Evolutionary conservation across 495 filamentous ascomycete species (phyloP), one percentile per base, ranked within the genome.

Genomic region (Oidiodendron maius): DNA sequence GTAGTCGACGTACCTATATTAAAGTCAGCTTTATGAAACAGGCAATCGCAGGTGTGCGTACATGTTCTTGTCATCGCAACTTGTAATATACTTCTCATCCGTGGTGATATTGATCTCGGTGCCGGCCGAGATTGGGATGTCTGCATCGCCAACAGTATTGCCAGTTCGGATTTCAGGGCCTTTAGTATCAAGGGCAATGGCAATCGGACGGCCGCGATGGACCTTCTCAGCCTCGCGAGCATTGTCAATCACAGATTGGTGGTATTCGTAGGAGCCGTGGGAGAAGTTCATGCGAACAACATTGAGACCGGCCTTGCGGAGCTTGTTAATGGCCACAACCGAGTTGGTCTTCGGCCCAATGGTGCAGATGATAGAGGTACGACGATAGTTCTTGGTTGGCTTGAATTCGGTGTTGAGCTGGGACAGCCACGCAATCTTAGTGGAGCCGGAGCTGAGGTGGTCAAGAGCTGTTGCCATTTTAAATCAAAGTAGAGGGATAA

Each of bases 211-310:
- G 46, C 94, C 94, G 26, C 74, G 59, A 66, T 86, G 73, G 40
- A 64, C 55, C 56, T 73, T 78, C 68, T 94, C 91, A 57, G 93
- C 91, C 64, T 86, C 74, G 57, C 88, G 85, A 50, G 91, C 76
- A 73, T 98, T 80, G 74, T 98, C 87, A 60, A 98, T 95, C 58
- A 98, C 93, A 36, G 88, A 91, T 73, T 97, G 85, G 67, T 91
- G 87, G 68, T 95, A 95, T 69, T 94, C 91, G 68, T 98, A 89
- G 57, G 86, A 86, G 58, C 93, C 93, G 68, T 98, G 93, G 55
- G 91, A 96, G 68, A 97, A 98, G 81, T 98, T 98, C 90, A 96
- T 94, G 67, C 93, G 94, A 54, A 96, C 93, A 52, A 98, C 89
- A 68, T 96, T 96, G 53, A 96, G 81, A 67, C 93, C 93, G 53